Conservation (phyloP, 495 filamentous ascomycete genomes). For the Hypoxylon trugodes region DNA sequence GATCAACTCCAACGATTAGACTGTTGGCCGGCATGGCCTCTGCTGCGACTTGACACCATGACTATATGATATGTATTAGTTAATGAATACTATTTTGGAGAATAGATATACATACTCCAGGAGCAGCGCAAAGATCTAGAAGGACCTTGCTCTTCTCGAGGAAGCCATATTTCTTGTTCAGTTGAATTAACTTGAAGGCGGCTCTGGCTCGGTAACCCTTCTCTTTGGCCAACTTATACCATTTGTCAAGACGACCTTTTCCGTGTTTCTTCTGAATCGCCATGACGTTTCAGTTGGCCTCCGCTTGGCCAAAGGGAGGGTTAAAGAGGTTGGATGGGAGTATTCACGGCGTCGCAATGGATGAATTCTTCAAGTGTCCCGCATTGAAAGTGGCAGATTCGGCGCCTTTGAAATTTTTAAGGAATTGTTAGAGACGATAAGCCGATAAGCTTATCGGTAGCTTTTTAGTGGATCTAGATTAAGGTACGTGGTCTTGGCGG, state of each 20-base stretch:
- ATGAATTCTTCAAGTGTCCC: constrained; percentile 24
- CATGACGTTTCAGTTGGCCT: constrained; percentile 61
- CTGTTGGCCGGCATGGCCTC: constrained; percentile 92
- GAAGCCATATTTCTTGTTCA: constrained; percentile 99
- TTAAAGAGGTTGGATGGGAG: neutral
- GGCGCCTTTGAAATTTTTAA: constrained; percentile 29
- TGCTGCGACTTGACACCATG: constrained; percentile 98
- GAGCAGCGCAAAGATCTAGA: constrained; percentile 96
- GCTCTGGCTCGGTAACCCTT: constrained; percentile 97
- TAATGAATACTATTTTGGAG: neutral
- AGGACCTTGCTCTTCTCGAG: constrained; percentile 95
- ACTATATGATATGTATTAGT: constrained; percentile 54
- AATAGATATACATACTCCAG: constrained; percentile 71
- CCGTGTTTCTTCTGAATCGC: constrained; percentile 99
- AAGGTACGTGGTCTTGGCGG: constrained; percentile 6
- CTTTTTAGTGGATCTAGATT: constrained; percentile 17
- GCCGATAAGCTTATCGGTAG: constrained; percentile 30
- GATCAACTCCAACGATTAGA: constrained; percentile 93
- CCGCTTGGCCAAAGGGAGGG: neutral
- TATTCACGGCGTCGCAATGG: constrained; percentile 11
- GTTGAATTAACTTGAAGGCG: constrained; percentile 97
- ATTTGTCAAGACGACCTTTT: constrained; percentile 99
- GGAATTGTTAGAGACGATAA: no score
- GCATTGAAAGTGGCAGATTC: constrained; percentile 19
- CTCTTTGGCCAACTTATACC: constrained; percentile 90